Base-by-base conservation (phyloP, 2,329 filamentous ascomycete species). In the Diatrype stigma region DNA sequence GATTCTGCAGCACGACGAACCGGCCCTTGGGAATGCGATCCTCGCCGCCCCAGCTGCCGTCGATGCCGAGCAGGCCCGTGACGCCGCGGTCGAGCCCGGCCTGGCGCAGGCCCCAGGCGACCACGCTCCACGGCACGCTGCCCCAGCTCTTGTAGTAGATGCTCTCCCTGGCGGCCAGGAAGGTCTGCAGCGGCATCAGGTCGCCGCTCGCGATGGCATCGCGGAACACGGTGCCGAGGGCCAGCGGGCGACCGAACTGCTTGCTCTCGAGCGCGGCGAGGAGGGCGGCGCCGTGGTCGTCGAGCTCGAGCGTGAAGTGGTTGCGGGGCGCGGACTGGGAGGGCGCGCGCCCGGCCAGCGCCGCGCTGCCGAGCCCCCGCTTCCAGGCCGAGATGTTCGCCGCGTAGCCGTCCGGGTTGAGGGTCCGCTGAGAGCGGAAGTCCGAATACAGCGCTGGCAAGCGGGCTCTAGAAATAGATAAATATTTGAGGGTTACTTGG, bases 361-460 rank as follows among this genome's bases (percentile, higher is more conserved):
- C 78, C 1, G 90, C 87, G 47, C 81, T 76, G n/a, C 82, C 78
- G 40, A 96, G 77, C 2, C 85, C 90, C 37, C 81, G 80, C 51
- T 86, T 83, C 91, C 91, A 96, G 48, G 90, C 89, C 6, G 79
- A 73, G 40, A 90, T 76, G 67, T 96, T 96, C 42, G 90, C 89
- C 19, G 77, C 73, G 73, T 90, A 96, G 62, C 90, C 90, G 67
- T 95, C 90, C 1, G 90, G 89, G 64, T 96, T 96, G 21, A 88
- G 82, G 37, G 80, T 82, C 61, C 80, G 80, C 59, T 93, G 90
- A 5, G 82, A 71, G 35, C 83, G 77, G 65, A 96, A 96, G 67
- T 96, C 91, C 45, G 90, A 92, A 72, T 95, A 96, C 44, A 96
- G 83, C 5, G 90, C 92, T 12, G 89, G 85, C 12, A 96, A 78